A percentile compares a stretch with the other conserved stretches of the same genome.
These are phyloP conservation scores for Talaromyces ruber DNA, from an alignment of 495 filamentous ascomycete genomes.

Conservation along the genomic window DNA sequence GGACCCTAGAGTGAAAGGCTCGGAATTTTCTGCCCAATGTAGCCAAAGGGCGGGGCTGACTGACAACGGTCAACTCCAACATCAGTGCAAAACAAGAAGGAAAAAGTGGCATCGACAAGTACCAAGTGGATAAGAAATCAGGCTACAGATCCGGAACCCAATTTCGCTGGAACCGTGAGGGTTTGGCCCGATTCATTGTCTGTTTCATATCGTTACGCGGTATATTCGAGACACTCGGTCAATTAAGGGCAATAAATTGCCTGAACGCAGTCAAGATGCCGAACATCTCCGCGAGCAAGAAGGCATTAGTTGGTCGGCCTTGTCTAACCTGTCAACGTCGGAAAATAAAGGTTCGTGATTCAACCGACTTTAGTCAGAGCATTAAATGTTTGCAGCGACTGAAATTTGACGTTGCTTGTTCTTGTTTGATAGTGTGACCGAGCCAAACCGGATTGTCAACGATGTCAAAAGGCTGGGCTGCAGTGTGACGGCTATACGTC, in stretches of 20 bases:
- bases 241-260: not conserved
- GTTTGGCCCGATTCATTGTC: not conserved
- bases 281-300: slow-evolving; percentile 2
- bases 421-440: slow-evolving; percentile 12
- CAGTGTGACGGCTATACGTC: slow-evolving; percentile 15
- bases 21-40: not conserved
- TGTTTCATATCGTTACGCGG: not conserved
- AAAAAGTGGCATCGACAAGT: not conserved
- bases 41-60: not conserved
- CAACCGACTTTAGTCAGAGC: not conserved
- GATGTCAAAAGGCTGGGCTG: slow-evolving; percentile 13
- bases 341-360: slow-evolving; percentile 17
- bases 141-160: not conserved
- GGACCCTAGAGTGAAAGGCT: not conserved
- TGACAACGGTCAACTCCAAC: not conserved
- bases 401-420: not conserved
- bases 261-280: not conserved
- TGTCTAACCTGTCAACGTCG: slow-evolving; percentile 19
- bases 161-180: not conserved
- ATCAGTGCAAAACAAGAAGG: not conserved
- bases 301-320: slow-evolving; percentile 1
- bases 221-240: not conserved
- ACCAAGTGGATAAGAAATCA: not conserved
- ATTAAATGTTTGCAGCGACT: not conserved
- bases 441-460: slow-evolving; percentile 14